Conservation (phyloP, 352 stramenopile species). For the Phytophthora foliorum region DNA sequence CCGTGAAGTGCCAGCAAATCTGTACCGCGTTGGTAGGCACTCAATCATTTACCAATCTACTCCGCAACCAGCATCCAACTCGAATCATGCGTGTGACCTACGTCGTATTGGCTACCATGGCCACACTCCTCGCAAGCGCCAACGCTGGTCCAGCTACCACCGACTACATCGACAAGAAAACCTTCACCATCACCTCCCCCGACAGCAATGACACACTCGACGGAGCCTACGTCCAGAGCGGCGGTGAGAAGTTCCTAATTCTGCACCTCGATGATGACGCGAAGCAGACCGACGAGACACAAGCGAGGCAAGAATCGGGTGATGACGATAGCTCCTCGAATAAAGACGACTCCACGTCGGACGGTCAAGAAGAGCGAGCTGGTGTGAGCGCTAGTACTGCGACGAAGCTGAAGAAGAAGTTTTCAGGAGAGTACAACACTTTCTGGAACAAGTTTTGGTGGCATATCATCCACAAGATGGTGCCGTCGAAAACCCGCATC, state of each 20-base stretch:
- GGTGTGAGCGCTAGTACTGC: not conserved
- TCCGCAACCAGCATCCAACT: no score
- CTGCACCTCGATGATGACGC: not conserved
- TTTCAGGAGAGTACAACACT: not conserved
- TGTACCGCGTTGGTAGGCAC: no score
- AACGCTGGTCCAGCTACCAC: not conserved
- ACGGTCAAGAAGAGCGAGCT: constrained; percentile 5
- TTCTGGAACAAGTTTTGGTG: not conserved
- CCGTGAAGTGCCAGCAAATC: no score
- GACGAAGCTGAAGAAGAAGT: constrained; percentile 3
- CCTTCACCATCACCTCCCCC: constrained; percentile 3
- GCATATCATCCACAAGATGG: not conserved
- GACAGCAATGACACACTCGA: not conserved
- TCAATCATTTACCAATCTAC: no score
- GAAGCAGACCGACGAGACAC: not conserved
- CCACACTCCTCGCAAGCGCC: not conserved
- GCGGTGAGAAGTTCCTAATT: constrained; percentile 6
- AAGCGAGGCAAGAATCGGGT: no score
- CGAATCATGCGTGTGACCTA: not conserved
- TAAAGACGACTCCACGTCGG: not conserved
- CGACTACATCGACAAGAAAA: constrained; percentile 2
- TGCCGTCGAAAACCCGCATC: no score
- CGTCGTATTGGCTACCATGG: not conserved
- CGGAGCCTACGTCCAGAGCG: not conserved
- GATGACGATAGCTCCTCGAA: no score